Evolutionary conservation across 164 flowering plant genomes (phyloP).

Genomic region (Paratinospora sagittata): DNA sequence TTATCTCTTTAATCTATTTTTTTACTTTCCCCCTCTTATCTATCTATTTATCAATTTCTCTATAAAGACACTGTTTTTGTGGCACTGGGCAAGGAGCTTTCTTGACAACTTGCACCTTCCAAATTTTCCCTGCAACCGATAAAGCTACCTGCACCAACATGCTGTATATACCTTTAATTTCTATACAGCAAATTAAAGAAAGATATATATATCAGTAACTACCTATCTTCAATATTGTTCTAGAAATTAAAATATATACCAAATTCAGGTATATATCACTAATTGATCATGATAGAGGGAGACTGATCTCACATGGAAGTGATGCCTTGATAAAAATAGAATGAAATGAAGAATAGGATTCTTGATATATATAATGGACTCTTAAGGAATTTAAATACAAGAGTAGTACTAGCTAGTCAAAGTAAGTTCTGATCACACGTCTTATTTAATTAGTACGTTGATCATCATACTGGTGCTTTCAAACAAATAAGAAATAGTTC

Average conservation of each 20-base stretch:
- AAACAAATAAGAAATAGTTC: too few relatives aligned
- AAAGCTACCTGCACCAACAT: slow-evolving; percentile 15
- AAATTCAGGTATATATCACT: neutral
- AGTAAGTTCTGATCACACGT: too few relatives aligned
- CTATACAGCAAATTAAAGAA: neutral
- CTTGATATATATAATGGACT: too few relatives aligned
- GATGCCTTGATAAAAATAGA: too few relatives aligned
- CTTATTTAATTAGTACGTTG: too few relatives aligned
- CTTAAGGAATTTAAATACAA: too few relatives aligned
- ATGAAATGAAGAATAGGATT: too few relatives aligned
- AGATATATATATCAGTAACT: neutral
- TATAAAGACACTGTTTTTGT: slow-evolving; percentile 7
- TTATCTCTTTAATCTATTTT: slow-evolving; percentile 9
- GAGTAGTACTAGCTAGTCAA: too few relatives aligned
- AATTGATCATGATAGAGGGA: too few relatives aligned
- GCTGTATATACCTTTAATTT: slow-evolving; percentile 1
- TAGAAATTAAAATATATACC: neutral
- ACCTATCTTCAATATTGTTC: slow-evolving; percentile 1
- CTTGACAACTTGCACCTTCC: slow-evolving; percentile 21
- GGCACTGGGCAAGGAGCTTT: slow-evolving; percentile 3
- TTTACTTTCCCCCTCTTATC: slow-evolving; percentile 12
- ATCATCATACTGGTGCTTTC: too few relatives aligned
- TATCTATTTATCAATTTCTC: slow-evolving; percentile 20
- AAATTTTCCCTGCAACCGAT: slow-evolving; percentile 23
- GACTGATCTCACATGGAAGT: too few relatives aligned